phyloP scores from a whole-genome alignment of 108 stramenopile species.

The Mayamaea pseudoterrestris region DNA sequence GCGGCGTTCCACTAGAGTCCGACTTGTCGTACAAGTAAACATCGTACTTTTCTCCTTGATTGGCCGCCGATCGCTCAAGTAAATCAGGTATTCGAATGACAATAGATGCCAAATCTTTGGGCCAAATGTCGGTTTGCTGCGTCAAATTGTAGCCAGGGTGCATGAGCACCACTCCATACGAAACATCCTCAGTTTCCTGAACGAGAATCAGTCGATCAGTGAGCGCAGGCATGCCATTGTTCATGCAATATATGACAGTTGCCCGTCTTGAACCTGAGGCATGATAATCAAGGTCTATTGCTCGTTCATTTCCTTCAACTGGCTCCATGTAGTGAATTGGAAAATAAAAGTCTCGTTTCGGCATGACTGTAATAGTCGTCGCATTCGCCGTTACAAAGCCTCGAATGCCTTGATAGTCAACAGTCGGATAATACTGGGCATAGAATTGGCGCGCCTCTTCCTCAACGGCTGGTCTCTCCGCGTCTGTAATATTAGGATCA shows the following conservation, averaged over 20 bases:
- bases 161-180: conserved; percentile 14
- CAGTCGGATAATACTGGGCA: conserved; percentile 9
- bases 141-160: conserved; percentile 12
- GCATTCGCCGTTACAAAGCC: conserved; percentile 13
- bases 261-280: background rate
- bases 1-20: background rate
- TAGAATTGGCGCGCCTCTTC: conserved; percentile 15
- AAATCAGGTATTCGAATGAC: conserved; percentile 21
- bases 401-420: conserved; percentile 20
- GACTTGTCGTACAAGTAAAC: conserved; percentile 15
- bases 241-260: background rate
- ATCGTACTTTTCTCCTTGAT: background rate
- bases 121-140: conserved; percentile 4
- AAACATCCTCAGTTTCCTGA: conserved; percentile 4
- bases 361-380: background rate
- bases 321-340: conserved; percentile 30
- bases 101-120: conserved; percentile 13
- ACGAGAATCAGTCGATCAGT: conserved; percentile 10
- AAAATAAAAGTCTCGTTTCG: conserved; percentile 6
- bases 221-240: conserved; percentile 7
- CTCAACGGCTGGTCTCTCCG: conserved; percentile 15
- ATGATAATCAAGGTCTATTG: conserved; percentile 25
- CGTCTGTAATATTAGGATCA: conserved; percentile 13
- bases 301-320: conserved; percentile 28
- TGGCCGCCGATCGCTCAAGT: background rate